Conservation (phyloP, 2,329 filamentous ascomycete species). For the Shiraia sp. region DNA sequence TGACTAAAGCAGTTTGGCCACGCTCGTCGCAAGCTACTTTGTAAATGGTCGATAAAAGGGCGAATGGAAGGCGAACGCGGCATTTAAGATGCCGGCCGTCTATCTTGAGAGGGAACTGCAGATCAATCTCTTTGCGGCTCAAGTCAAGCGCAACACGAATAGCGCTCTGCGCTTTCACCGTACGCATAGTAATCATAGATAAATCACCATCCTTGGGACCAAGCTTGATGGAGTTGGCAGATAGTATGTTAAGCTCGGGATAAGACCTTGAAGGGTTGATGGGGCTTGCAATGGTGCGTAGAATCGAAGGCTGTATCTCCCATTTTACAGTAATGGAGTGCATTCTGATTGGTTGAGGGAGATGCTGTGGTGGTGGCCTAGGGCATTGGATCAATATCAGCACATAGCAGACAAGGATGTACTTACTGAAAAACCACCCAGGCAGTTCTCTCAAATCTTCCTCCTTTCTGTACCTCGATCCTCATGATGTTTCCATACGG, state of each 20-base stretch:
- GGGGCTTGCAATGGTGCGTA: conserved; percentile 24
- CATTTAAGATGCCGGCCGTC: conserved; percentile 29
- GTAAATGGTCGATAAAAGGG: conserved; percentile 49
- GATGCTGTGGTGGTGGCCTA: conserved; percentile 17
- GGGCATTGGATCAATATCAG: not conserved
- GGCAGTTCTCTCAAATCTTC: conserved; percentile 13
- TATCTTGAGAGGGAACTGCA: conserved; percentile 49
- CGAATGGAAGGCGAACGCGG: conserved; percentile 51
- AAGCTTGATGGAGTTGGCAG: conserved; percentile 59
- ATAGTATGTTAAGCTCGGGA: conserved; percentile 29
- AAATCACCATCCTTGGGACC: conserved; percentile 61
- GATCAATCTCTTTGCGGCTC: conserved; percentile 47
- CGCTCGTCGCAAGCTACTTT: conserved; percentile 14
- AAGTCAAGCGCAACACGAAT: conserved; percentile 50
- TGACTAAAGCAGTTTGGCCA: conserved; percentile 25
- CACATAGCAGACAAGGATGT: not conserved
- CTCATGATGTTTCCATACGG: conserved; percentile 30
- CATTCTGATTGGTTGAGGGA: conserved; percentile 15
- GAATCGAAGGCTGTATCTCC: conserved; percentile 2
- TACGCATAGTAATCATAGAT: conserved; percentile 64
- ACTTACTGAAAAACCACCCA: conserved; percentile 32
- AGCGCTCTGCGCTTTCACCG: conserved; percentile 31
- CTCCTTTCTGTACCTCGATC: conserved; percentile 28
- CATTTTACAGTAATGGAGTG: conserved; percentile 4
- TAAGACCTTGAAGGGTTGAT: conserved; percentile 25